Evolutionary conservation across 352 stramenopile genomes (phyloP).

Genomic region (Chrysophaeum taylorii): DNA sequence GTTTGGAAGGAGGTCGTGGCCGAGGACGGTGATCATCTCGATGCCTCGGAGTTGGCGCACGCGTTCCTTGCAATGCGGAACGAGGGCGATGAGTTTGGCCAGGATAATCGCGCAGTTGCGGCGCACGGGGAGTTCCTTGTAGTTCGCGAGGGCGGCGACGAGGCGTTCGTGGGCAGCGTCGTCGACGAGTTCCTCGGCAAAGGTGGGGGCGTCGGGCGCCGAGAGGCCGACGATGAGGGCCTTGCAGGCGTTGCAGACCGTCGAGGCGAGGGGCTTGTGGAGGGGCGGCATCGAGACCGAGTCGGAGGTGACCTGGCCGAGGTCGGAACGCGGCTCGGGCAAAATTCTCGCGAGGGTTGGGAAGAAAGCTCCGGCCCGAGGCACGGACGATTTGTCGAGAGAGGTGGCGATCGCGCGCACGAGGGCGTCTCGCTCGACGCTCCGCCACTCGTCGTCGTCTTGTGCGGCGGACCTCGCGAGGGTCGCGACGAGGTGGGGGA

Average conservation of each 20-base stretch:
- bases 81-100: neutral
- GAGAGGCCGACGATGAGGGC: neutral
- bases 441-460: neutral
- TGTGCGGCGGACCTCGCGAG: neutral
- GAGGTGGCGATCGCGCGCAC: neutral
- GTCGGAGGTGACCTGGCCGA: neutral
- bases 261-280: neutral
- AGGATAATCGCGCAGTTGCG: neutral
- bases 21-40: slow-evolving; percentile 13
- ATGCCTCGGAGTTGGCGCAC: slow-evolving; percentile 9
- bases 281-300: neutral
- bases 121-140: neutral
- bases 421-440: neutral
- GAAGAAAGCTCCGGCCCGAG: too few relatives aligned
- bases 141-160: neutral
- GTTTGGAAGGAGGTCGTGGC: neutral
- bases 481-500: neutral
- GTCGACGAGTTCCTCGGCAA: neutral
- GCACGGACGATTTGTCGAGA: too few relatives aligned
- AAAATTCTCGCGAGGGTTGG: neutral
- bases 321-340: neutral
- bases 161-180: neutral
- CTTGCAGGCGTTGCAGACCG: neutral
- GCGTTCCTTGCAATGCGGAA: neutral
- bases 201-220: neutral